These are phyloP conservation scores for Hypoxylon sp. DNA, from an alignment of 2,329 filamentous ascomycete genomes.

Conservation along the genomic window DNA sequence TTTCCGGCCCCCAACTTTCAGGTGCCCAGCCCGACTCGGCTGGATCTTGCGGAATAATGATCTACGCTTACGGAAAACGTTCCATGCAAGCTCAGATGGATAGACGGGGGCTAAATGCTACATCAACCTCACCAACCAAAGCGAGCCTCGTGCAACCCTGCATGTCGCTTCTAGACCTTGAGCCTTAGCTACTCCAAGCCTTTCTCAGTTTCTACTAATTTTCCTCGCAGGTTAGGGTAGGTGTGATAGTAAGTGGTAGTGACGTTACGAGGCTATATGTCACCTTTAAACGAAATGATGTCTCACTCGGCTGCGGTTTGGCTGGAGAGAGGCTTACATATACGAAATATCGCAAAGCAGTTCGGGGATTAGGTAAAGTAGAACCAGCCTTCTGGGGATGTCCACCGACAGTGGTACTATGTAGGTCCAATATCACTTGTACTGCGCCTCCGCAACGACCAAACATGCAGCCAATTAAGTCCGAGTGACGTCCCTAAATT, in stretches of 20 bases:
- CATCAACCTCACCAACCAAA: slow-evolving; percentile 2
- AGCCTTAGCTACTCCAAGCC: background rate
- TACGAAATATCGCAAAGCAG: slow-evolving; percentile 9
- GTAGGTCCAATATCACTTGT: slow-evolving; percentile 14
- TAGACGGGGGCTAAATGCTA: slow-evolving; percentile 9
- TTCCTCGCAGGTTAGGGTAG: background rate
- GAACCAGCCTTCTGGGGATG: slow-evolving; percentile 23
- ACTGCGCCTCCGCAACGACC: slow-evolving; percentile 31
- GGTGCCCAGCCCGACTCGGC: background rate
- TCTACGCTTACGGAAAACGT: slow-evolving; percentile 15
- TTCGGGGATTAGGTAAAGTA: slow-evolving; percentile 14
- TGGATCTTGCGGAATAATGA: slow-evolving; percentile 8
- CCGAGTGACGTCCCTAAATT: slow-evolving; percentile 32
- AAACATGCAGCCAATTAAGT: slow-evolving; percentile 31
- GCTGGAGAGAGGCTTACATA: slow-evolving; percentile 8
- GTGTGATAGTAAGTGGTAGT: background rate
- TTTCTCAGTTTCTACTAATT: background rate
- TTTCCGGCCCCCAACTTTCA: slow-evolving; percentile 2
- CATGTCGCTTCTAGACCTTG: background rate
- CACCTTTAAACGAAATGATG: background rate
- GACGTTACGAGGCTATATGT: slow-evolving; percentile 14
- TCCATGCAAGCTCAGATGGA: slow-evolving; percentile 14
- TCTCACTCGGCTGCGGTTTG: slow-evolving; percentile 3
- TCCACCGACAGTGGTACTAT: slow-evolving; percentile 20
- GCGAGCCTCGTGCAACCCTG: slow-evolving; percentile 4